Percentiles rank a stretch among this genome's conserved stretches.
These are phyloP conservation scores for Calocybe gangraenosa DNA, from an alignment of 768 basidiomycete genomes.

Conservation along the genomic window DNA sequence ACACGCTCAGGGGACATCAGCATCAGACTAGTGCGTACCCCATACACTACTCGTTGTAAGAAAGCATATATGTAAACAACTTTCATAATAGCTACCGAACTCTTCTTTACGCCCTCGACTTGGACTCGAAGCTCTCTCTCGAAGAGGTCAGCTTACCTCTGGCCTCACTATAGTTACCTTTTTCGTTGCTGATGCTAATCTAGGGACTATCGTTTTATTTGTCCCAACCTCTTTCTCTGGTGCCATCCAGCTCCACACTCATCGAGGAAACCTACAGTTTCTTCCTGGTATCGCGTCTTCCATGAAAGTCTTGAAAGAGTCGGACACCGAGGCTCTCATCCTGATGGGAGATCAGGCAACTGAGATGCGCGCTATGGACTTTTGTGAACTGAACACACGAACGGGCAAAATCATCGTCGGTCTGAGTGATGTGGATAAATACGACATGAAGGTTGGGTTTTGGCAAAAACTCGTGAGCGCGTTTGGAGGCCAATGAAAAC, in stretches of 20 bases:
- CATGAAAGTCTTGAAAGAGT: conserved; percentile 24
- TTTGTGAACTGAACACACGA: conserved; percentile 33
- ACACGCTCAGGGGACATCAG: conserved; percentile 34
- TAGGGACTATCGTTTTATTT: conserved; percentile 24
- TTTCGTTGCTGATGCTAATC: conserved; percentile 4
- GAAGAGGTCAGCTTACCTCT: conserved; percentile 23
- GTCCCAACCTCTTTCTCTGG: conserved; percentile 26
- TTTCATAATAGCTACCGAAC: conserved; percentile 30
- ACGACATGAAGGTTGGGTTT: conserved; percentile 27
- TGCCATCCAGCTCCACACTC: conserved; percentile 24
- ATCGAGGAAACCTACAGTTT: conserved; percentile 20
- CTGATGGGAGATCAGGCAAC: conserved; percentile 27
- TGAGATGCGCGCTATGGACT: conserved; percentile 26
- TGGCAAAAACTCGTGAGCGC: conserved; percentile 29
- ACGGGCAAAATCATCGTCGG: conserved; percentile 40
- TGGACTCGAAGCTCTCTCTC: conserved; percentile 31
- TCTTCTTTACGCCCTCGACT: conserved; percentile 29
- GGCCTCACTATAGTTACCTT: background rate
- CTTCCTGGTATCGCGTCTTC: conserved; percentile 24
- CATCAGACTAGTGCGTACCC: conserved; percentile 31
- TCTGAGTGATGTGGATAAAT: conserved; percentile 36
- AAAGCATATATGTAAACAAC: background rate
- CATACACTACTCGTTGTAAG: conserved; percentile 3
- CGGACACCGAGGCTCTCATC: conserved; percentile 32
- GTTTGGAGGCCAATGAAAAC: background rate